Evolutionary conservation across 2,329 filamentous ascomycete species (phyloP).

Genomic region (Leptoxyphium fumago): DNA sequence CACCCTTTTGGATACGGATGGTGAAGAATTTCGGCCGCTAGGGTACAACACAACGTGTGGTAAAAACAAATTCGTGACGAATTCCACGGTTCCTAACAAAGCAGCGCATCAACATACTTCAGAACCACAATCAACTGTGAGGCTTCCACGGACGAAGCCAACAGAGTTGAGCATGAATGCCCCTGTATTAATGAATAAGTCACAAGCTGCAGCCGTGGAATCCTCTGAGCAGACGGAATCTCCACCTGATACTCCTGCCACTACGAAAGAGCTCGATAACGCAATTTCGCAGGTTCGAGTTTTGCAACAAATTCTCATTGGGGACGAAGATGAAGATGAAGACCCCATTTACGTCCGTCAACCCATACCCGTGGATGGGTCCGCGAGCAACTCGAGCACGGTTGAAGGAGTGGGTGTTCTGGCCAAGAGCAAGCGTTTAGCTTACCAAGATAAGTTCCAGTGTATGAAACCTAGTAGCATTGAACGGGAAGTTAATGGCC

Average conservation of each 20-base stretch:
- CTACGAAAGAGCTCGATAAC: conserved; percentile 44
- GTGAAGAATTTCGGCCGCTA: not conserved
- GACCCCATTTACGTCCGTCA: conserved; percentile 3
- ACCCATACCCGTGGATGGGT: conserved; percentile 14
- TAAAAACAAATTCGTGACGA: not conserved
- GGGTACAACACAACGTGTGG: not conserved
- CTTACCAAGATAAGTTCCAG: conserved; percentile 30
- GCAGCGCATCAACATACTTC: conserved; percentile 22
- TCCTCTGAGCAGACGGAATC: conserved; percentile 15
- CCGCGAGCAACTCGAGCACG: not conserved
- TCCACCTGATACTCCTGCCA: not conserved
- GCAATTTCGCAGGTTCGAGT: conserved; percentile 49
- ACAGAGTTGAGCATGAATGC: conserved; percentile 17
- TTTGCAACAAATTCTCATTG: conserved; percentile 38
- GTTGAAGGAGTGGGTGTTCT: not conserved
- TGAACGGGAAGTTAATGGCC: conserved; percentile 34
- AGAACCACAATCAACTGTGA: too few species aligned
- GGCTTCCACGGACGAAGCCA: conserved; percentile 30
- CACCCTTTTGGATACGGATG: conserved; percentile 31
- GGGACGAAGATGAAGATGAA: conserved; percentile 26
- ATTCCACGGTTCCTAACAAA: conserved; percentile 9
- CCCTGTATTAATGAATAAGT: conserved; percentile 22
- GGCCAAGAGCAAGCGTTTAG: not conserved
- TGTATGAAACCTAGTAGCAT: conserved; percentile 42
- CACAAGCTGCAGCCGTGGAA: conserved; percentile 25